Evolutionary conservation across 2,329 filamentous ascomycete genomes (phyloP).

Genomic region (Paraconiothyrium brasiliense): DNA sequence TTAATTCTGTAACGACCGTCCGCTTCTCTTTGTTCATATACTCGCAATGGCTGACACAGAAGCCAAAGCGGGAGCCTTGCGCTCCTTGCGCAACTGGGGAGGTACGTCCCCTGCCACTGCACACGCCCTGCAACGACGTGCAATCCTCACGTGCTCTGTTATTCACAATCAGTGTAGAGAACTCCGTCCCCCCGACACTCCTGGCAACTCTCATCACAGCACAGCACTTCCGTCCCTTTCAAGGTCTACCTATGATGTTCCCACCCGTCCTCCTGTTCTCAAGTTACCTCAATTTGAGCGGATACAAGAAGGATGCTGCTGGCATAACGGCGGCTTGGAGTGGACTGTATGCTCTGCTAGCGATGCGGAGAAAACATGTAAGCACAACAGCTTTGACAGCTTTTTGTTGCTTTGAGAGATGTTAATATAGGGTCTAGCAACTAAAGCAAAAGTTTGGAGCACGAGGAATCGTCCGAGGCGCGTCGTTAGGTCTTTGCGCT

Average conservation of each 20-base stretch:
- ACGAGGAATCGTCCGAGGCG: slow-evolving; percentile 62
- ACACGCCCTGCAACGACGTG: neutral
- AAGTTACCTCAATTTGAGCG: slow-evolving; percentile 71
- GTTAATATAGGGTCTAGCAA: slow-evolving; percentile 34
- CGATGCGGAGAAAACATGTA: slow-evolving; percentile 64
- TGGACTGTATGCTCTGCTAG: slow-evolving; percentile 71
- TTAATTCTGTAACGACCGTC: neutral
- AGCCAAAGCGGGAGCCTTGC: slow-evolving; percentile 51
- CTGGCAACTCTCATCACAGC: slow-evolving; percentile 73
- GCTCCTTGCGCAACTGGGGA: slow-evolving; percentile 61
- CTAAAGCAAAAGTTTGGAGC: slow-evolving; percentile 60
- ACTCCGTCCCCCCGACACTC: slow-evolving; percentile 69
- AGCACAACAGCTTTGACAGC: slow-evolving; percentile 10
- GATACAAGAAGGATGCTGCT: slow-evolving; percentile 70
- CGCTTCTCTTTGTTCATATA: slow-evolving; percentile 6
- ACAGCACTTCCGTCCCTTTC: slow-evolving; percentile 73
- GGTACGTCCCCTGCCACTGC: slow-evolving; percentile 50
- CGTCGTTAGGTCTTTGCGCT: slow-evolving; percentile 61
- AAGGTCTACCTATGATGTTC: slow-evolving; percentile 72
- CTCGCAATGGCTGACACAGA: slow-evolving; percentile 51
- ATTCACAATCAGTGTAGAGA: slow-evolving; percentile 57
- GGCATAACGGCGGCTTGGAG: slow-evolving; percentile 73
- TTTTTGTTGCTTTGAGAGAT: neutral
- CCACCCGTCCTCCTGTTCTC: slow-evolving; percentile 72
- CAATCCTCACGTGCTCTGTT: slow-evolving; percentile 30